phyloP scores from a whole-genome alignment of 1,284 basidiomycete genomes.

The Acaromyces ingoldii region DNA sequence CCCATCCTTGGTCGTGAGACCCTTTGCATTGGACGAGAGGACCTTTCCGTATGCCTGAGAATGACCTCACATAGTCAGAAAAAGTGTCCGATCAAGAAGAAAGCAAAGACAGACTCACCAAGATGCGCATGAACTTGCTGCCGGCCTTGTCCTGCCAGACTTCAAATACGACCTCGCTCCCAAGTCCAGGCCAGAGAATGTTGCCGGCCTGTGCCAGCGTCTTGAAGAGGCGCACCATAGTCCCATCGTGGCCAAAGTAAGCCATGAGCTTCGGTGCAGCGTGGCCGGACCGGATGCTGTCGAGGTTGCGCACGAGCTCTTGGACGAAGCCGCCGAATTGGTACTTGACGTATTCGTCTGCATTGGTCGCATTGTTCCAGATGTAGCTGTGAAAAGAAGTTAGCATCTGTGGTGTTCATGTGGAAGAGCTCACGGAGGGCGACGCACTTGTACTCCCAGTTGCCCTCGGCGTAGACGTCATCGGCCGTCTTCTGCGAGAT shows the following conservation, averaged over 20 bases:
- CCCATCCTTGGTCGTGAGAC: background rate
- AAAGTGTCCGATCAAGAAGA: background rate
- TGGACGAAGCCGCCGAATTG: constrained; percentile 25
- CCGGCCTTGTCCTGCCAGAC: constrained; percentile 16
- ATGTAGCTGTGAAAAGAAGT: constrained; percentile 14
- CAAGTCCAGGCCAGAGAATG: constrained; percentile 29
- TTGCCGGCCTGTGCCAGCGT: constrained; percentile 15
- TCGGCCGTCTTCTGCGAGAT: constrained; percentile 22
- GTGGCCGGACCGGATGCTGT: constrained; percentile 7
- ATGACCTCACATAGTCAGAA: background rate
- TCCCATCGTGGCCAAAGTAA: constrained; percentile 35
- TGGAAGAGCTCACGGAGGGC: background rate
- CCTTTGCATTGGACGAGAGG: background rate
- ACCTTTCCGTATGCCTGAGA: background rate
- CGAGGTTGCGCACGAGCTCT: constrained; percentile 19
- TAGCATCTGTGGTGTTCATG: background rate
- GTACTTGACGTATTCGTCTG: constrained; percentile 34
- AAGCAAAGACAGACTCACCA: too few relatives aligned
- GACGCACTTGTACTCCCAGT: constrained; percentile 29
- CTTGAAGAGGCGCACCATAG: constrained; percentile 36
- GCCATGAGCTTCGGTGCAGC: constrained; percentile 18
- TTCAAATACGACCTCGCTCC: constrained; percentile 27
- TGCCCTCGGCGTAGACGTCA: constrained; percentile 28
- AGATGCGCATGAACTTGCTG: constrained; percentile 6
- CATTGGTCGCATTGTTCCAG: constrained; percentile 26